Conservation (phyloP, 352 stramenopile species). For the Phytophthora gonapodyides region DNA sequence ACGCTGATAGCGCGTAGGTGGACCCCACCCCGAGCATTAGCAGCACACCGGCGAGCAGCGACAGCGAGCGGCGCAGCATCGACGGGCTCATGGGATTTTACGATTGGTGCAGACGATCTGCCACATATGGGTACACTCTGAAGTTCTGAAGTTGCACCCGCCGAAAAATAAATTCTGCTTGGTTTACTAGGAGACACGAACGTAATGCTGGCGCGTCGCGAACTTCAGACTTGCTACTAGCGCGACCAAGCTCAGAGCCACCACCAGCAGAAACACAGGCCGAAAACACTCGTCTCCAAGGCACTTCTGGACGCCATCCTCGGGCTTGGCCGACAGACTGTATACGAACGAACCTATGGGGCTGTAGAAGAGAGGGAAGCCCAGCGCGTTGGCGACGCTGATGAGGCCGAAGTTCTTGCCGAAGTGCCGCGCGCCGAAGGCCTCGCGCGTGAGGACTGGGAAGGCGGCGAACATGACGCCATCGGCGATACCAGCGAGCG, state of each 20-base stretch:
- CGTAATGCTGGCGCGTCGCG: constrained; percentile 29
- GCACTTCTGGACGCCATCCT: constrained; percentile 58
- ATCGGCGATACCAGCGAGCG: constrained; percentile 61
- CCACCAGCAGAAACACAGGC: constrained; percentile 63
- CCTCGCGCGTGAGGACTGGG: constrained; percentile 70
- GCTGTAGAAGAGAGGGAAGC: constrained; percentile 76
- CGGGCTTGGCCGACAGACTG: constrained; percentile 32
- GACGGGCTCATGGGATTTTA: constrained; percentile 15
- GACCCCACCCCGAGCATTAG: constrained; percentile 80
- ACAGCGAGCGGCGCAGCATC: constrained; percentile 39
- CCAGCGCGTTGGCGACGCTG: constrained; percentile 70
- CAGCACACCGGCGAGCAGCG: constrained; percentile 59
- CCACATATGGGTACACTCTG: constrained; percentile 25
- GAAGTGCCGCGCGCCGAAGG: constrained; percentile 70
- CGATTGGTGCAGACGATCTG: constrained; percentile 1
- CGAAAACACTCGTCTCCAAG: constrained; percentile 61
- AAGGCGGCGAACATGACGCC: constrained; percentile 79
- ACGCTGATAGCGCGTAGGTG: constrained; percentile 80
- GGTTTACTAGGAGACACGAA: constrained; percentile 9
- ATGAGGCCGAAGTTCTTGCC: constrained; percentile 84
- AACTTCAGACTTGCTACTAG: constrained; percentile 62
- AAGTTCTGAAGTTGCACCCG: constrained; percentile 16
- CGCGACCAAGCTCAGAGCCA: constrained; percentile 54
- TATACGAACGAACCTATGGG: constrained; percentile 72
- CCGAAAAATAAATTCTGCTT: too few species aligned